These are phyloP conservation scores for Cicer bijugum DNA, from an alignment of 306 rosid species.

Conservation along the genomic window DNA sequence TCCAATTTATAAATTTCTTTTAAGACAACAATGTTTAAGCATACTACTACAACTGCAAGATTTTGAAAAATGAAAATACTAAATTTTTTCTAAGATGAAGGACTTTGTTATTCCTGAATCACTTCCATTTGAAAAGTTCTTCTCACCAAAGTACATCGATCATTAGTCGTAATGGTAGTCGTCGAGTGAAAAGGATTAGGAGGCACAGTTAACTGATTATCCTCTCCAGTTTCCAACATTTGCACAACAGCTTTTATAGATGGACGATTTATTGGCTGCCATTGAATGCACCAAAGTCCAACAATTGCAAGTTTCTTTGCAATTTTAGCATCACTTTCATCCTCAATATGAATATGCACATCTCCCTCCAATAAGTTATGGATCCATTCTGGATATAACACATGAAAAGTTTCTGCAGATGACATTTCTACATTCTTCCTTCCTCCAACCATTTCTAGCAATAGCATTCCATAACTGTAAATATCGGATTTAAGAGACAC, in stretches of 20 bases:
- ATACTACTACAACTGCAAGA: too few species aligned
- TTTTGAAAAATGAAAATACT: too few species aligned
- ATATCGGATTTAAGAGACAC: not conserved
- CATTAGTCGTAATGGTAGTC: not conserved
- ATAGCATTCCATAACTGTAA: constrained; percentile 4
- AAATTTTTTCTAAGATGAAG: too few species aligned
- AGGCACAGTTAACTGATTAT: not conserved
- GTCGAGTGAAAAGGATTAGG: constrained; percentile 15
- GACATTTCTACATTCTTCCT: constrained; percentile 22
- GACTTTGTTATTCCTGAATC: not conserved
- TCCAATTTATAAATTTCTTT: too few species aligned
- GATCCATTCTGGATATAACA: constrained; percentile 31
- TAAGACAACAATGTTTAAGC: too few species aligned
- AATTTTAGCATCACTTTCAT: not conserved
- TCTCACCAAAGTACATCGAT: not conserved
- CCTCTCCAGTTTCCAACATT: not conserved
- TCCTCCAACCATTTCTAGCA: constrained; percentile 34
- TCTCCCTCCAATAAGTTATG: constrained; percentile 21
- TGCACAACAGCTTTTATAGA: not conserved
- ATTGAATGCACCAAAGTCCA: constrained; percentile 32
- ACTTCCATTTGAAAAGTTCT: constrained; percentile 4
- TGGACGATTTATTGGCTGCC: constrained; percentile 14
- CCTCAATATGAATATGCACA: not conserved
- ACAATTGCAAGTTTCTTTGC: constrained; percentile 36
- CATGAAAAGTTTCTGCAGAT: not conserved